phyloP scores from a whole-genome alignment of 2,329 filamentous ascomycete species.

The Macrophomina pseudophaseolina region DNA sequence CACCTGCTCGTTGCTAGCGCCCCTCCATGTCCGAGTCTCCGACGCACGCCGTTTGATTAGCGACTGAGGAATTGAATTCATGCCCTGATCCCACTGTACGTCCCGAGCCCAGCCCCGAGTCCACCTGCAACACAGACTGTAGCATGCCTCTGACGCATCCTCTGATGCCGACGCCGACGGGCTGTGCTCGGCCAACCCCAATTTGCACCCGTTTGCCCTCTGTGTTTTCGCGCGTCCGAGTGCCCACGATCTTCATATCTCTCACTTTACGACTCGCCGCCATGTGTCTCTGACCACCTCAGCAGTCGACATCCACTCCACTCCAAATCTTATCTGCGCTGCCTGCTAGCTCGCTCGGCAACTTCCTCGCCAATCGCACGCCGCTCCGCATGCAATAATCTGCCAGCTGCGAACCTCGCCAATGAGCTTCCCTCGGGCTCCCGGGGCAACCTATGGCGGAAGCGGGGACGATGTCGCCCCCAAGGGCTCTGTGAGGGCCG shows the following conservation, averaged over 20 bases:
- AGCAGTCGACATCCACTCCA: background rate
- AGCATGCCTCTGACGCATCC: constrained; percentile 11
- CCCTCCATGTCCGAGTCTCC: constrained; percentile 12
- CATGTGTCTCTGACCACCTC: constrained; percentile 17
- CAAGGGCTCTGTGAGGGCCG: constrained; percentile 45
- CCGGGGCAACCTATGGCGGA: constrained; percentile 39
- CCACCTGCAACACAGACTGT: constrained; percentile 18
- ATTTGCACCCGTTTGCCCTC: constrained; percentile 7
- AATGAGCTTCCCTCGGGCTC: constrained; percentile 46
- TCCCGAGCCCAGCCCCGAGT: background rate
- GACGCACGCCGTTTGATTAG: constrained; percentile 20
- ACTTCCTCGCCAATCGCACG: constrained; percentile 15
- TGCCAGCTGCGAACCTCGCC: constrained; percentile 32
- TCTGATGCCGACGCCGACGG: background rate
- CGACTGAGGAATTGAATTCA: constrained; percentile 20
- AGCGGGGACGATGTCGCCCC: constrained; percentile 32
- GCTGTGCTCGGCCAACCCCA: constrained; percentile 2
- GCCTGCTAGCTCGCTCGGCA: constrained; percentile 6
- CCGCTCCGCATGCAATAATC: constrained; percentile 35
- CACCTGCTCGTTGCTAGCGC: background rate
- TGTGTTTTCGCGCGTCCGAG: constrained; percentile 5
- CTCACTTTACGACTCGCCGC: constrained; percentile 5
- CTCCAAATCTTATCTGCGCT: background rate
- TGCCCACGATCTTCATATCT: constrained; percentile 12
- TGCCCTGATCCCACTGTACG: constrained; percentile 12